A percentile compares a stretch with the other conserved stretches of the same genome.
Evolutionary conservation across 495 filamentous ascomycete species (phyloP).

Genomic region (Patellaria atrata): DNA sequence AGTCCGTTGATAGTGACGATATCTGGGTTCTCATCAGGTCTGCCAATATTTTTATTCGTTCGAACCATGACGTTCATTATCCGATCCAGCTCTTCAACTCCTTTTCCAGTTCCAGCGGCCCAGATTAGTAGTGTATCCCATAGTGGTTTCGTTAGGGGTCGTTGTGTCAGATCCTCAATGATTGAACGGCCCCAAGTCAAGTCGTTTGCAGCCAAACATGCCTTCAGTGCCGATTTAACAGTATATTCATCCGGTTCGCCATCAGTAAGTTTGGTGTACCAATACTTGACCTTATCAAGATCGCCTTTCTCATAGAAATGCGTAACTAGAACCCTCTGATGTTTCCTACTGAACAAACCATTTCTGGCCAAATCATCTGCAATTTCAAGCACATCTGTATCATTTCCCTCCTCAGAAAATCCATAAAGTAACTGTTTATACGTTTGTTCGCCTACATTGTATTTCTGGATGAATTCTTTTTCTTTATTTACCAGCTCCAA

Average conservation of each 20-base stretch:
- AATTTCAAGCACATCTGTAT: conserved; percentile 36
- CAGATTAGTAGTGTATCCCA: conserved; percentile 64
- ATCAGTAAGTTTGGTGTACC: conserved; percentile 52
- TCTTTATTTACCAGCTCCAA: too few species aligned
- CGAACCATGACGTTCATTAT: conserved; percentile 50
- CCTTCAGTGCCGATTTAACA: conserved; percentile 24
- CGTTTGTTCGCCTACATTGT: too few species aligned
- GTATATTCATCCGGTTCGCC: background rate
- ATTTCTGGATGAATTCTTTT: too few species aligned
- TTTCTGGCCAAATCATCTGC: conserved; percentile 23
- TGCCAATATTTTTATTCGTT: conserved; percentile 18
- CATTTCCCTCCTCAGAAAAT: conserved; percentile 48
- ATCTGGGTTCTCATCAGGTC: conserved; percentile 32
- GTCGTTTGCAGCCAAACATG: conserved; percentile 44
- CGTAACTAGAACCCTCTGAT: conserved; percentile 36
- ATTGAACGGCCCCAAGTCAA: conserved; percentile 48
- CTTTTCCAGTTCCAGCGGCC: conserved; percentile 56
- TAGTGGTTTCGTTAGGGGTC: conserved; percentile 33
- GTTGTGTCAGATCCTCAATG: conserved; percentile 41
- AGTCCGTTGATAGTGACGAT: conserved; percentile 62
- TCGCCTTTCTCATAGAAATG: conserved; percentile 28
- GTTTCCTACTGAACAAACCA: conserved; percentile 5
- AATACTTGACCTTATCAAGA: conserved; percentile 39
- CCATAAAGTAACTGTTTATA: conserved; percentile 49
- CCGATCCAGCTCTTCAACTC: conserved; percentile 51